Conservation (phyloP, 441 rosid genomes). For the Erodium trifolium region DNA sequence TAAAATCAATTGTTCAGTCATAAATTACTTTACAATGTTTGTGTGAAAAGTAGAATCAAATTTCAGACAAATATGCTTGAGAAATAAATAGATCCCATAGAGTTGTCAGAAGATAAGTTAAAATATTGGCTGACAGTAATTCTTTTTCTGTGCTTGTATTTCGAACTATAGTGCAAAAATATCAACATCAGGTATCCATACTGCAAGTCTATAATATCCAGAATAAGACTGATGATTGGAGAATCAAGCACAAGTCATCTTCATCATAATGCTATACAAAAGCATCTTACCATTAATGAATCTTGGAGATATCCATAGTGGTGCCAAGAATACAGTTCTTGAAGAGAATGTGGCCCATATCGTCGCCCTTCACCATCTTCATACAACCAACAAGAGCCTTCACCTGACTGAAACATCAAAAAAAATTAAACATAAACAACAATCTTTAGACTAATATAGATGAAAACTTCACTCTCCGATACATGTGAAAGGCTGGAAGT, state of each 20-base stretch:
- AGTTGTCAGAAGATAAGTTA: not conserved
- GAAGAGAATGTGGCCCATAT: constrained; percentile 74
- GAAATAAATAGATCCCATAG: not conserved
- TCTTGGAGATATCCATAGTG: constrained; percentile 50
- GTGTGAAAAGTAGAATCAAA: not conserved
- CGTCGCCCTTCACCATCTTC: constrained; percentile 60
- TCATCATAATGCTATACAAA: not conserved
- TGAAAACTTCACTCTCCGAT: not conserved
- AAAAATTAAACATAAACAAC: constrained; percentile 12
- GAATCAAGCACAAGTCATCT: not conserved
- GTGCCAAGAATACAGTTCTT: constrained; percentile 65
- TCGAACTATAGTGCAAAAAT: not conserved
- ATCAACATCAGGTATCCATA: not conserved
- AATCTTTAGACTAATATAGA: constrained; percentile 1
- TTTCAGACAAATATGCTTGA: not conserved
- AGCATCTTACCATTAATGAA: constrained; percentile 50
- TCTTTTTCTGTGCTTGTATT: not conserved
- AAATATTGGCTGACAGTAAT: not conserved
- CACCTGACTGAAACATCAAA: constrained; percentile 42
- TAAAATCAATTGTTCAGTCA: not conserved
- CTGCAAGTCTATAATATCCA: not conserved
- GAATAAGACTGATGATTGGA: not conserved
- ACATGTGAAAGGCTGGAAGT: not conserved
- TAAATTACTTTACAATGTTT: not conserved
- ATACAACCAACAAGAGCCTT: constrained; percentile 70